Evolutionary conservation across 192 early-diverging fungal genomes (phyloP).

Genomic region (Pilobolus umbonatus): DNA sequence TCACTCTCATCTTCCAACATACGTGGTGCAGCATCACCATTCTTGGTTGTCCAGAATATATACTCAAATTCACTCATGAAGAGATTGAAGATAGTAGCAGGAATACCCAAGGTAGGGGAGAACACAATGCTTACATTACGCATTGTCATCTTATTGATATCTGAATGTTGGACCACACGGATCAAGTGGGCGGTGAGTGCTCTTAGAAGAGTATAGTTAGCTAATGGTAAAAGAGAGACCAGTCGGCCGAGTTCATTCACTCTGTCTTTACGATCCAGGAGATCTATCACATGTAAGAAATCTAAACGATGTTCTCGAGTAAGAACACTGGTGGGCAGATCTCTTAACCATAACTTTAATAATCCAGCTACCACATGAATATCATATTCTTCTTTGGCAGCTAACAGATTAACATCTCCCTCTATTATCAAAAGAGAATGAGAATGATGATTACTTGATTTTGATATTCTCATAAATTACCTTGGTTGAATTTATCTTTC

Average conservation of each 20-base stretch:
- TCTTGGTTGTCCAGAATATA: slow-evolving; percentile 72
- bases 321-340: slow-evolving; percentile 82
- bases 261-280: slow-evolving; percentile 74
- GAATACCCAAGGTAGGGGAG: slow-evolving; percentile 90
- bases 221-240: slow-evolving; percentile 70
- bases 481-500: slow-evolving; percentile 73
- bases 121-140: slow-evolving; percentile 97
- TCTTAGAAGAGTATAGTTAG: slow-evolving; percentile 88
- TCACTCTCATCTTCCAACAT: not conserved
- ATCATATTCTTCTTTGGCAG: slow-evolving; percentile 67
- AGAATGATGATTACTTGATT: not conserved
- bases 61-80: slow-evolving; percentile 88
- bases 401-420: slow-evolving; percentile 72
- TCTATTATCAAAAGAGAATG: slow-evolving; percentile 46
- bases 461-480: slow-evolving; percentile 18
- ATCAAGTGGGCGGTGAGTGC: slow-evolving; percentile 89
- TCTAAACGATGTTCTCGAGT: slow-evolving; percentile 76
- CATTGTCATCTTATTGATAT: slow-evolving; percentile 93
- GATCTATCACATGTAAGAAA: slow-evolving; percentile 75
- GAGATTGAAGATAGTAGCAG: slow-evolving; percentile 86
- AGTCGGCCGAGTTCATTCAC: slow-evolving; percentile 79
- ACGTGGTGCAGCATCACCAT: slow-evolving; percentile 35
- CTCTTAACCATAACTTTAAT: slow-evolving; percentile 89
- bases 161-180: slow-evolving; percentile 77
- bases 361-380: slow-evolving; percentile 90